Evolutionary conservation across 1,284 basidiomycete species (phyloP).

Genomic region (Acaromyces ingoldii): DNA sequence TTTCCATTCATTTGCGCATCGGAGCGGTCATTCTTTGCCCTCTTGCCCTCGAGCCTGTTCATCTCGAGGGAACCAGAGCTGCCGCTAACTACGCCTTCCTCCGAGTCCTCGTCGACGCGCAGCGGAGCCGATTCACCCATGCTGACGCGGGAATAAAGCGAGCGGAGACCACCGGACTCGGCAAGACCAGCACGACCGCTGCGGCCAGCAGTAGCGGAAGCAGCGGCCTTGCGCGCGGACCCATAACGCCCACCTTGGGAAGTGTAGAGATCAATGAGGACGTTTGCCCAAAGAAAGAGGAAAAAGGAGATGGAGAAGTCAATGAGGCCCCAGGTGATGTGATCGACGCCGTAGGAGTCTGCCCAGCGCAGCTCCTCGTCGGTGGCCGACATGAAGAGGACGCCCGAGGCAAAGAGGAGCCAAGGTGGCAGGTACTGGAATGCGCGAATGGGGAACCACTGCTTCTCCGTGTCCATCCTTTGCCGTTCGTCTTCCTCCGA

Average conservation of each 20-base stretch:
- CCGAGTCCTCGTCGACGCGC: background rate
- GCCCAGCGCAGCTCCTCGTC: conserved; percentile 50
- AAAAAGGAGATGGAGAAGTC: conserved; percentile 41
- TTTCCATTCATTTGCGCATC: conserved; percentile 4
- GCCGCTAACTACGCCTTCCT: background rate
- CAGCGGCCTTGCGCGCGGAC: background rate
- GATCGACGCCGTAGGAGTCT: conserved; percentile 37
- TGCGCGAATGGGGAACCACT: conserved; percentile 28
- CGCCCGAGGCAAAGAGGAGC: conserved; percentile 36
- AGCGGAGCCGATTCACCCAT: background rate
- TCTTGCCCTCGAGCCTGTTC: background rate
- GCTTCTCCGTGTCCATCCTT: background rate
- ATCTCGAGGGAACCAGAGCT: conserved; percentile 17
- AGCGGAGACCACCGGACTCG: background rate
- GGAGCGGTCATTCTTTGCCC: background rate
- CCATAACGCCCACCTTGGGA: conserved; percentile 34
- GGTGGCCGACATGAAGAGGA: conserved; percentile 50
- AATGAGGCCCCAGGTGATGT: conserved; percentile 47
- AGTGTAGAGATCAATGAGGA: conserved; percentile 46
- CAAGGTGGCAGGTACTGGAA: conserved; percentile 48
- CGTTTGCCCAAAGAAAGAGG: conserved; percentile 44
- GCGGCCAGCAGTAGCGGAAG: background rate
- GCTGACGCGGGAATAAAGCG: background rate
- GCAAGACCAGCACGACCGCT: conserved; percentile 7
- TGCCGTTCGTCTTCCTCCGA: background rate